Percentiles rank a stretch among this genome's conserved stretches.
phyloP scores from a whole-genome alignment of 192 early-diverging fungal species.

The Backusella sp. region DNA sequence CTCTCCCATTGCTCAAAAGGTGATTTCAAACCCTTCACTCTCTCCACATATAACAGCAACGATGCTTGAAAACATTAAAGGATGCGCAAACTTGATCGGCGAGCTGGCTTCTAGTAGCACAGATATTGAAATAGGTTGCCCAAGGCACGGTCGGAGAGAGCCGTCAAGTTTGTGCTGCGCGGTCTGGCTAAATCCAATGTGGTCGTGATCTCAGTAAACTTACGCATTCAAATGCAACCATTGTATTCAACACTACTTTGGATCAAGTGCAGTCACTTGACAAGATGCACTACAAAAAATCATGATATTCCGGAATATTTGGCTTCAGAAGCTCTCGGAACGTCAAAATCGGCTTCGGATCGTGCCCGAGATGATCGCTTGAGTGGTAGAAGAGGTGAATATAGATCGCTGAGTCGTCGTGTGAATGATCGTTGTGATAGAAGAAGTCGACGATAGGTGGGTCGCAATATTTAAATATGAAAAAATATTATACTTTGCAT shows the following conservation, averaged over 20 bases:
- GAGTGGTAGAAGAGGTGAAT: no score
- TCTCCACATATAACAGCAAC: no score
- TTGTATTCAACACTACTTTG: slow-evolving; percentile 68
- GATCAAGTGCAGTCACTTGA: slow-evolving; percentile 70
- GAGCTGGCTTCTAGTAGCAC: slow-evolving; percentile 39
- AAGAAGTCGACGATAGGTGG: no score
- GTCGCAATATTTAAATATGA: no score
- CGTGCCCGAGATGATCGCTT: no score
- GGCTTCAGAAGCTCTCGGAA: no score
- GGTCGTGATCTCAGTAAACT: slow-evolving; percentile 73
- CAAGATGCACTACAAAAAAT: slow-evolving; percentile 46
- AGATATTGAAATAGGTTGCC: slow-evolving; percentile 31
- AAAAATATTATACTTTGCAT: no score
- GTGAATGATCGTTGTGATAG: no score
- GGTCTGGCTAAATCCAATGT: slow-evolving; percentile 64
- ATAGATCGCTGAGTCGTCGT: no score
- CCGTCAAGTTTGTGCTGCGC: slow-evolving; percentile 19
- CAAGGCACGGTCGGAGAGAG: slow-evolving; percentile 40
- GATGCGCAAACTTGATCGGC: slow-evolving; percentile 72
- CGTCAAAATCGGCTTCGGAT: no score
- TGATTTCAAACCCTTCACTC: not conserved
- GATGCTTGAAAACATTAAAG: slow-evolving; percentile 75
- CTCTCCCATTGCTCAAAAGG: no score
- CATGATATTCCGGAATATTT: no score
- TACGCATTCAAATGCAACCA: slow-evolving; percentile 69